These are phyloP conservation scores for Saccharomycopsis sp. DNA, from an alignment of 805 yeast genomes.

Conservation along the genomic window DNA sequence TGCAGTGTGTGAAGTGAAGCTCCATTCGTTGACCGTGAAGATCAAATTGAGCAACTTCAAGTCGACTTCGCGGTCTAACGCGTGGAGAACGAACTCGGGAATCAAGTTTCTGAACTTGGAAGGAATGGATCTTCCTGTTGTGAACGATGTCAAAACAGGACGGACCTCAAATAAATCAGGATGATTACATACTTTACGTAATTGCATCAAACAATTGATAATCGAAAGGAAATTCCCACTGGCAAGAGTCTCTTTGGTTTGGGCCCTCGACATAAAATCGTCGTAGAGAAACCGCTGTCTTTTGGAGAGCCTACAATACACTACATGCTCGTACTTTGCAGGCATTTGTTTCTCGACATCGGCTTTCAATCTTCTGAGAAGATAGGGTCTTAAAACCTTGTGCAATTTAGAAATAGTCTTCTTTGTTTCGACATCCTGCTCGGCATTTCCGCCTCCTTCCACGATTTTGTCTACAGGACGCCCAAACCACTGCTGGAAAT, in stretches of 20 bases:
- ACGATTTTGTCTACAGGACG: constrained; percentile 89
- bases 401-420: constrained; percentile 84
- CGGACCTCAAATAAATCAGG: constrained; percentile 95
- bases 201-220: constrained; percentile 95
- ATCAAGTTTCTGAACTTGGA: constrained; percentile 26
- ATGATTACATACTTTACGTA: constrained; percentile 90
- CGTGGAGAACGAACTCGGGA: constrained; percentile 39
- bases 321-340: constrained; percentile 90
- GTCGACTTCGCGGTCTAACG: constrained; percentile 37
- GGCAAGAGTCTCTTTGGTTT: constrained; percentile 86
- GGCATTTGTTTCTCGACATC: constrained; percentile 99
- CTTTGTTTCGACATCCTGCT: constrained; percentile 70
- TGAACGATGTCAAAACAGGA: constrained; percentile 87
- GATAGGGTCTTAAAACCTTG: constrained; percentile 87
- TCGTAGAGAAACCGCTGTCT: constrained; percentile 89
- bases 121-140: constrained; percentile 62
- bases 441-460: constrained; percentile 61
- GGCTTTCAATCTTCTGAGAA: constrained; percentile 83
- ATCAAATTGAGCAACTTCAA: constrained; percentile 55
- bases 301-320: constrained; percentile 86
- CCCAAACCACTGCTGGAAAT: constrained; percentile 99
- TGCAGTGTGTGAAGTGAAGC: constrained; percentile 40
- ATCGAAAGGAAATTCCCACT: constrained; percentile 93
- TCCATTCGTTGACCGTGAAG: constrained; percentile 41
- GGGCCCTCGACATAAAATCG: constrained; percentile 95